Evolutionary conservation across 345 rosid genomes (phyloP).

Genomic region (Sisymbrium irio): DNA sequence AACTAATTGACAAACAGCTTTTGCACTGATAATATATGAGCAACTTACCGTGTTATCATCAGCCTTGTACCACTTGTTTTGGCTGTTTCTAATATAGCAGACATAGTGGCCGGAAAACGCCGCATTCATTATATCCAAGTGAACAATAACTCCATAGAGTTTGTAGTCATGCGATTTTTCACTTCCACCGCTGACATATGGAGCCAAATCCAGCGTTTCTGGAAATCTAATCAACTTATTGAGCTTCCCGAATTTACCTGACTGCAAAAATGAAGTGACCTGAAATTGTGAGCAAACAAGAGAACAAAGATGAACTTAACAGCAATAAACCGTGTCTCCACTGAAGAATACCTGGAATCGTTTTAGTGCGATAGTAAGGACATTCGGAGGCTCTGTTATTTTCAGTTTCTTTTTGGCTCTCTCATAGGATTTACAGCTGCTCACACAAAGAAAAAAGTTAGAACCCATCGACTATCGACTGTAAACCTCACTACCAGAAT

Average conservation of each 20-base stretch:
- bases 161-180: constrained; percentile 77
- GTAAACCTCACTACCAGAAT: neutral
- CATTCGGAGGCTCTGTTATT: constrained; percentile 82
- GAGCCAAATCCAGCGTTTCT: constrained; percentile 82
- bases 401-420: constrained; percentile 90
- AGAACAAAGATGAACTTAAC: constrained; percentile 2
- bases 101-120: constrained; percentile 95
- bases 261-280: constrained; percentile 46
- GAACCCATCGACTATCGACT: constrained; percentile 13
- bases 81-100: constrained; percentile 76
- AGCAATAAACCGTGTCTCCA: constrained; percentile 7
- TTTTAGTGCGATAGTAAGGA: constrained; percentile 94
- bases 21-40: constrained; percentile 11
- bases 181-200: constrained; percentile 83
- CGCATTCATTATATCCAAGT: constrained; percentile 90
- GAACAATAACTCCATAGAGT: constrained; percentile 95
- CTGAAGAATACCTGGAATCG: constrained; percentile 72
- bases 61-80: constrained; percentile 90
- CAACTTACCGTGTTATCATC: constrained; percentile 81
- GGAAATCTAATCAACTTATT: constrained; percentile 79
- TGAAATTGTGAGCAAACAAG: constrained; percentile 27
- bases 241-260: constrained; percentile 95
- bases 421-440: constrained; percentile 85
- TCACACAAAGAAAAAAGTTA: constrained; percentile 2
- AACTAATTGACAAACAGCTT: neutral